Base-by-base conservation (phyloP, 805 yeast genomes). In the Nakazawaea molendinolei region DNA sequence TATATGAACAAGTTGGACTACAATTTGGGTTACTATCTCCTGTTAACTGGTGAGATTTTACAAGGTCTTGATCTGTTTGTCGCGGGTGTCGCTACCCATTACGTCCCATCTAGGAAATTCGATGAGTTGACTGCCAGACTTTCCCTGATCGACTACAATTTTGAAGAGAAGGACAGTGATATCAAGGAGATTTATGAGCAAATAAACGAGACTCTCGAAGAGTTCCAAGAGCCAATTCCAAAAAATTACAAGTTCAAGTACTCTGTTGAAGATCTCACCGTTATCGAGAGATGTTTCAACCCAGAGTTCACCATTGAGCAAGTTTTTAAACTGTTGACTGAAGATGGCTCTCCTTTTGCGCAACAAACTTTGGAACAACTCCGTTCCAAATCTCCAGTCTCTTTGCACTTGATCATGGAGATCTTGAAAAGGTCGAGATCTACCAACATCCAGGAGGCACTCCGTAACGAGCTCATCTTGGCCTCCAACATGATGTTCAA, bases 61-160 rank as follows among this genome's bases (percentile, higher is more conserved):
- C 56, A 63, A 38, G 97, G 97, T 12, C 63, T 69, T 45, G 97
- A 90, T 52, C 79, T 82, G n/a, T 79, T 86, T 51, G 56, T 79
- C 45, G 69, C 81, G 7, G 97, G 97, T 22, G 71, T 82, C 45
- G 95, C 95, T 27, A 86, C 97, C 10, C 98, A 92, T 56, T 92
- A 77, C 52, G 80, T 90, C 20, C 79, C 86, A 13, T 66, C 80
- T 23, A 73, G 68, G 41, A 73, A 80, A 45, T 53, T 87, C 33
- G 69, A 67, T 1, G 78, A 73, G 18, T 68, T 90, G 47, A 69
- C 73, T 43, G 67, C 66, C 34, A 74, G 95, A 44, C 67, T 90
- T 42, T 68, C 82, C 7, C 77, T 71, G 48, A 63, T 86, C 42
- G 74, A 71, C 53, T 35, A 31, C 15, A 36, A 33, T 29, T 33